Percentiles rank a stretch among this genome's conserved stretches.
phyloP scores from a whole-genome alignment of 345 rosid genomes.

The Sonneratia alba region DNA sequence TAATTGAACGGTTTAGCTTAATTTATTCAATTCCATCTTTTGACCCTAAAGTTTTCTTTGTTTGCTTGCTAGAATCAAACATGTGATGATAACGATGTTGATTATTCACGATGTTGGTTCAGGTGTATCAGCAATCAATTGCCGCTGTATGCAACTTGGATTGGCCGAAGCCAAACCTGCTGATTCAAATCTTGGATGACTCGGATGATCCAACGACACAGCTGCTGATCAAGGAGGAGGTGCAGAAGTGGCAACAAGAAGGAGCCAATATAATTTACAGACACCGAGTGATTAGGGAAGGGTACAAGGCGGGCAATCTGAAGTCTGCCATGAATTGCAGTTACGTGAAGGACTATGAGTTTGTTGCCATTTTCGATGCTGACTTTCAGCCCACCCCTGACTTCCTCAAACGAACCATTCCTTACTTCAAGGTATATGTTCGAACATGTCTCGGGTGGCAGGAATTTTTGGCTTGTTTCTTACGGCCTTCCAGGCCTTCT shows the following conservation, averaged over 20 bases:
- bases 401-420: constrained; percentile 70
- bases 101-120: neutral
- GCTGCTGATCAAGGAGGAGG: constrained; percentile 71
- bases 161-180: constrained; percentile 78
- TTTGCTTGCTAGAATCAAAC: neutral
- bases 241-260: constrained; percentile 73
- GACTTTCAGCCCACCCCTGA: constrained; percentile 90
- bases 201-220: constrained; percentile 75
- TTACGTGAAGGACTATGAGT: constrained; percentile 83
- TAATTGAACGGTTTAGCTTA: neutral
- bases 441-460: neutral
- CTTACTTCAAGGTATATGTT: constrained; percentile 59
- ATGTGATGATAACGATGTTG: neutral
- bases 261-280: constrained; percentile 75
- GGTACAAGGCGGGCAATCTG: constrained; percentile 97
- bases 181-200: constrained; percentile 84
- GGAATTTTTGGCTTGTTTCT: neutral
- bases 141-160: constrained; percentile 85
- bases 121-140: constrained; percentile 96
- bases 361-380: constrained; percentile 89
- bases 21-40: neutral
- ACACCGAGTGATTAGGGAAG: constrained; percentile 81
- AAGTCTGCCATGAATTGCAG: constrained; percentile 95
- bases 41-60: neutral
- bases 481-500: neutral